These are phyloP conservation scores for Apiospora kogelbergensis DNA, from an alignment of 2,329 filamentous ascomycete genomes.

Conservation along the genomic window DNA sequence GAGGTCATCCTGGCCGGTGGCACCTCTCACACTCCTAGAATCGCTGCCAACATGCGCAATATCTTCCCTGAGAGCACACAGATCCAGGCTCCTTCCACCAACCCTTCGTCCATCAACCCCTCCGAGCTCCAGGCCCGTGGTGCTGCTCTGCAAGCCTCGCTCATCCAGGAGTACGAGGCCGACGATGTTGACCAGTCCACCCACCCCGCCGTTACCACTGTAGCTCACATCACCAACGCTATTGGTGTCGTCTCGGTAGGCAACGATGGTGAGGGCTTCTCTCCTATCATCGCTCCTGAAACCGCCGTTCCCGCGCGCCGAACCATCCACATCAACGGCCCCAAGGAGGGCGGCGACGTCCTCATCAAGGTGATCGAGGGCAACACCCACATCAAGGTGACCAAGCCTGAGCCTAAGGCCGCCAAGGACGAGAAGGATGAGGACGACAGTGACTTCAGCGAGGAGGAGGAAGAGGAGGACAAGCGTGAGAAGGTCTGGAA, in stretches of 20 bases:
- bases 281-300: constrained; percentile 78
- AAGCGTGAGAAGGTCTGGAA: constrained; percentile 91
- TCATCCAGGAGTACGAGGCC: constrained; percentile 92
- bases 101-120: constrained; percentile 79
- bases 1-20: constrained; percentile 94
- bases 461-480: constrained; percentile 82
- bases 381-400: constrained; percentile 87
- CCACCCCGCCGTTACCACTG: constrained; percentile 91
- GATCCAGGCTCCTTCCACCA: constrained; percentile 82
- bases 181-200: constrained; percentile 95
- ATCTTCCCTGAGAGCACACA: constrained; percentile 80
- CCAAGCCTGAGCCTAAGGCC: constrained; percentile 77
- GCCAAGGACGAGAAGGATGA: constrained; percentile 63
- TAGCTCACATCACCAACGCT: constrained; percentile 84
- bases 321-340: constrained; percentile 73
- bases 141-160: constrained; percentile 89
- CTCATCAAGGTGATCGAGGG: constrained; percentile 88
- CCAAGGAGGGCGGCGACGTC: constrained; percentile 82
- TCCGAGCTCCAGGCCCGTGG: constrained; percentile 86
- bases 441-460: constrained; percentile 66
- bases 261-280: constrained; percentile 66
- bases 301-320: constrained; percentile 88
- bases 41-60: constrained; percentile 74
- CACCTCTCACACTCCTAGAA: constrained; percentile 89
- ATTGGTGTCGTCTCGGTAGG: constrained; percentile 74